Evolutionary conservation across 495 filamentous ascomycete genomes (phyloP).

Genomic region (Thermothielavioides terrestris): DNA sequence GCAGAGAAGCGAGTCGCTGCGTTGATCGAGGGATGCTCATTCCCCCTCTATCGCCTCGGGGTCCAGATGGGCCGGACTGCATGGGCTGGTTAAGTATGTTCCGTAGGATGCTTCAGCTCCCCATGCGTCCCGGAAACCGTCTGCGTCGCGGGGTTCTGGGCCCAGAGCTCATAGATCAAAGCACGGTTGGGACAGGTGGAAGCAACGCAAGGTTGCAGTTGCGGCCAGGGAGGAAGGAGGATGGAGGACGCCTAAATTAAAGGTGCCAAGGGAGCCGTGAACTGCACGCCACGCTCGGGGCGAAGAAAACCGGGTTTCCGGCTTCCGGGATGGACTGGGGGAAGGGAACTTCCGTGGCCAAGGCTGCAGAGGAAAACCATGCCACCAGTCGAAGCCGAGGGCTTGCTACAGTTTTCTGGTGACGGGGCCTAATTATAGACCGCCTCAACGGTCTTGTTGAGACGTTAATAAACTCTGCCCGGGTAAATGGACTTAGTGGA

Average conservation of each 20-base stretch:
- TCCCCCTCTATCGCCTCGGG: no score
- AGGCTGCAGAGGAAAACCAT: background rate
- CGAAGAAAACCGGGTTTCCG: background rate
- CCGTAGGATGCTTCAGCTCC: no score
- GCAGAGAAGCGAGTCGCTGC: no score
- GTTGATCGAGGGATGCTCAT: no score
- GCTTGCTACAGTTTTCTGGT: background rate
- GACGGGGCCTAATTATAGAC: background rate
- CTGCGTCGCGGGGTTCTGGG: background rate
- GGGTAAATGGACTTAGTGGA: background rate
- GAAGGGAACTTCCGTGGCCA: background rate
- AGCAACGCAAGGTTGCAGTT: conserved; percentile 3
- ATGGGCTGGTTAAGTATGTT: no score
- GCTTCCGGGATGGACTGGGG: background rate
- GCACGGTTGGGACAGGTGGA: background rate
- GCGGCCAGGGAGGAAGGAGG: background rate
- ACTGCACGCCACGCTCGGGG: background rate
- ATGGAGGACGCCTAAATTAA: background rate
- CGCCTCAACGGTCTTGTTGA: background rate
- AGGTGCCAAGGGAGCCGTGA: background rate
- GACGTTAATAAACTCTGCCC: background rate
- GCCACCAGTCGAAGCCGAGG: background rate
- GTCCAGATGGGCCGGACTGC: no score
- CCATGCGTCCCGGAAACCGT: background rate
- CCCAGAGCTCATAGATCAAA: background rate